Evolutionary conservation across 768 basidiomycete genomes (phyloP).

Genomic region (Sporobolomyces phaffii): DNA sequence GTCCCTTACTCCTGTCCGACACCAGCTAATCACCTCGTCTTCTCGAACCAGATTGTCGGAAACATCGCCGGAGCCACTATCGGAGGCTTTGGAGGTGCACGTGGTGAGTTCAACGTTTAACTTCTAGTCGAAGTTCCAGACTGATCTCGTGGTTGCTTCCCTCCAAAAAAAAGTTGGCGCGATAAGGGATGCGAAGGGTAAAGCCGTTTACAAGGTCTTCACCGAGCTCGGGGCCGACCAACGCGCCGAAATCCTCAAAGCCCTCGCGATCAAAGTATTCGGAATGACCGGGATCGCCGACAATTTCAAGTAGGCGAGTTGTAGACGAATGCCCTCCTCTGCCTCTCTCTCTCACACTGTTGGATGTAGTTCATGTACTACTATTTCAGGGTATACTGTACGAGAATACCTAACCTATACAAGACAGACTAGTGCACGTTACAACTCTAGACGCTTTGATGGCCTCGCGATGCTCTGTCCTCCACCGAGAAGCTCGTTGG

Average conservation of each 20-base stretch:
- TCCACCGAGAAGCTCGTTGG: conserved; percentile 21
- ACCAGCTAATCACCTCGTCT: too few species aligned
- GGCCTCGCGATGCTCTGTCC: conserved; percentile 11
- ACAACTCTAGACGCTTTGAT: not conserved
- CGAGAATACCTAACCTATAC: too few species aligned
- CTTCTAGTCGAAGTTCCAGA: too few species aligned
- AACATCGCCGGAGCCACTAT: conserved; percentile 37
- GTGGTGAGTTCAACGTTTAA: too few species aligned
- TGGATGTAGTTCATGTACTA: not conserved
- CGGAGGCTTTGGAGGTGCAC: conserved; percentile 28
- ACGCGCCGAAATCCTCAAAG: conserved; percentile 28
- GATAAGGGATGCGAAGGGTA: conserved; percentile 37
- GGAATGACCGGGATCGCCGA: conserved; percentile 11
- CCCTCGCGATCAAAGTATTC: conserved; percentile 27
- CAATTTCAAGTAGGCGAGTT: not conserved
- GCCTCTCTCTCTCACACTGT: too few species aligned
- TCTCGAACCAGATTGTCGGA: conserved; percentile 18
- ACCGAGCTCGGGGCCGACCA: conserved; percentile 22
- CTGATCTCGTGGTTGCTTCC: too few species aligned
- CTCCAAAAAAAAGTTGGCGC: too few species aligned
- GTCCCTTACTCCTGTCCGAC: too few species aligned
- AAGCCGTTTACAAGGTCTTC: conserved; percentile 34
- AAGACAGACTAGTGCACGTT: too few species aligned
- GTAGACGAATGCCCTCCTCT: not conserved
- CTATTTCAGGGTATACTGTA: too few species aligned